Base-by-base conservation (phyloP, 257 asterid genomes). In the Solanum chmielewskii region DNA sequence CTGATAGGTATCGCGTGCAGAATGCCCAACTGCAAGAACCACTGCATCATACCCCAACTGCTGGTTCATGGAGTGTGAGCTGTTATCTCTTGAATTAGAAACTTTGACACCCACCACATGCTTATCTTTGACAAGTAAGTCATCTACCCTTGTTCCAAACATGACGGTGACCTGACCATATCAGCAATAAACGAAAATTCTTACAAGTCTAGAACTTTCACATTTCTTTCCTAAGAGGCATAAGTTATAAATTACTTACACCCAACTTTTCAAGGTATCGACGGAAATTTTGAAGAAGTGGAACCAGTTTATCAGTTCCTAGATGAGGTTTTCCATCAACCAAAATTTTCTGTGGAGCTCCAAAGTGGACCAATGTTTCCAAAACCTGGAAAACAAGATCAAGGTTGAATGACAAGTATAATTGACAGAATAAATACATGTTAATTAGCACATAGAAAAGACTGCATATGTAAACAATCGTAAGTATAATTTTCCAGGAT, bases 1-100 rank as follows among this genome's bases (percentile, higher is more conserved):
- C 78, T 92, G 89, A 82, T 90, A 97, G 21, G 98, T 94, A 91
- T 94, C 99, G 39, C 99, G 97, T 83, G 99, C 98, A 89, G 99
- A 97, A 86, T 97, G 99, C 86, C 99, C 99, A 85, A 97, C 94
- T 16, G 99, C 99, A 59, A 97, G 98, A 93, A 95, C 95, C 87
- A 95, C 93, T 16, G 98, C 98, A 93, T 97, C 99, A 84, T 87
- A 95, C 86, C 85, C 92, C 93, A 93, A 87, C 80, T 92, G 86
- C 90, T 94, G 90, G 87, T 83, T 39, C 87, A 49, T 86, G 69
- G 91, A 89, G 76, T 83, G 85, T 9, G 59, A 83, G 86, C 60
- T 84, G 86, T 49, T 49, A 18, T 81, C 92, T 62, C 86, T 87
- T 82, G 98, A 91, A 91, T 95, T 92, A 85, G 95, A 94, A 85